Conservation (phyloP, 2,329 filamentous ascomycete genomes). For the Pseudogymnoascus sp. region DNA sequence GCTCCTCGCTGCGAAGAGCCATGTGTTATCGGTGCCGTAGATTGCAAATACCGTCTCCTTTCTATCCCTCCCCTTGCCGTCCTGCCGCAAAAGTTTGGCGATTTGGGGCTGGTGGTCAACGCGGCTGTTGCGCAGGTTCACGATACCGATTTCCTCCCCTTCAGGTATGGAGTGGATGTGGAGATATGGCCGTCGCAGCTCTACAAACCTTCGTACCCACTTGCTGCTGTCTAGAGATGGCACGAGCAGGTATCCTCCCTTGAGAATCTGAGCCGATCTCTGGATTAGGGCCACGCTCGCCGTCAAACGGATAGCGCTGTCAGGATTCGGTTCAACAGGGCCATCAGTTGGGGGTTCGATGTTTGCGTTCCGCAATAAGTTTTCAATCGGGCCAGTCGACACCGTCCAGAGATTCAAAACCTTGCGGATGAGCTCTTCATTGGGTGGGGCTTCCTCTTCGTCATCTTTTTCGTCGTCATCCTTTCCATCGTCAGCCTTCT, state of each 20-base stretch:
- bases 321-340: constrained; percentile 22
- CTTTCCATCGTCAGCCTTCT: not conserved
- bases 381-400: constrained; percentile 28
- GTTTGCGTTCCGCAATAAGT: constrained; percentile 50
- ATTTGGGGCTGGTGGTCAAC: constrained; percentile 89
- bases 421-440: constrained; percentile 34
- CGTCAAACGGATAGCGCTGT: constrained; percentile 9
- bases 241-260: constrained; percentile 79
- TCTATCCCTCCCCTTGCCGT: constrained; percentile 25
- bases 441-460: constrained; percentile 14
- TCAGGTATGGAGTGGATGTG: constrained; percentile 80
- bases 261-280: constrained; percentile 74
- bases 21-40: constrained; percentile 90
- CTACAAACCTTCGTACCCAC: constrained; percentile 90
- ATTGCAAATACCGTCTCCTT: constrained; percentile 67
- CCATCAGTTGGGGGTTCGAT: constrained; percentile 64
- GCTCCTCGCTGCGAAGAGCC: constrained; percentile 81
- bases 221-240: constrained; percentile 72
- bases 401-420: constrained; percentile 28
- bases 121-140: constrained; percentile 82
- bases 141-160: constrained; percentile 82
- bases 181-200: constrained; percentile 82
- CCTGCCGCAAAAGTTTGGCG: constrained; percentile 55
- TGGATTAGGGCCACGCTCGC: constrained; percentile 52
- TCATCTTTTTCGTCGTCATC: not conserved